Conservation (phyloP, 805 yeast genomes). For the Metahyphopichia silvanorum region DNA sequence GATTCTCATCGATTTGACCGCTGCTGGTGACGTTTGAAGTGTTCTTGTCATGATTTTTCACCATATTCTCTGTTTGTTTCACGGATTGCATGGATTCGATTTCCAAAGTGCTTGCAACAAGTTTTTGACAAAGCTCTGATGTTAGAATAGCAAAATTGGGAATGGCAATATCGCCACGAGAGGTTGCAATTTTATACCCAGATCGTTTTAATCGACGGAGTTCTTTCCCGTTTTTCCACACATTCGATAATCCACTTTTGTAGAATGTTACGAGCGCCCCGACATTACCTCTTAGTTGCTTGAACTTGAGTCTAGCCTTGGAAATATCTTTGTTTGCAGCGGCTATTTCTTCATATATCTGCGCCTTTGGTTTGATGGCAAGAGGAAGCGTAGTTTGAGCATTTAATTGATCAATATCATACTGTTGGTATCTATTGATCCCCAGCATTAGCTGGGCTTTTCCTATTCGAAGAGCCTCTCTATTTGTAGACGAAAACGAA, state of each 20-base stretch:
- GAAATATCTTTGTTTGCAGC: constrained; percentile 12
- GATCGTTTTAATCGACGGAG: constrained; percentile 13
- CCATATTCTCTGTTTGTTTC: too few species aligned
- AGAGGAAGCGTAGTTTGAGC: constrained; percentile 29
- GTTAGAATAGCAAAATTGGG: too few species aligned
- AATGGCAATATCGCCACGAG: too few species aligned
- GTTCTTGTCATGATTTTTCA: too few species aligned
- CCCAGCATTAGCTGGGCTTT: too few species aligned
- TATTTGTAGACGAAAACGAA: too few species aligned
- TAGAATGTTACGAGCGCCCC: constrained; percentile 50
- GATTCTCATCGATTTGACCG: constrained; percentile 7
- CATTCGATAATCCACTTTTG: constrained; percentile 52
- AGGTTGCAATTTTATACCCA: constrained; percentile 15
- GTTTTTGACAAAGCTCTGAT: too few species aligned
- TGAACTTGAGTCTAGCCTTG: constrained; percentile 17
- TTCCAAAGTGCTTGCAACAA: too few species aligned
- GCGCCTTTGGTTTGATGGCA: constrained; percentile 20
- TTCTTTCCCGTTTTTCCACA: constrained; percentile 43
- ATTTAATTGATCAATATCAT: constrained; percentile 21
- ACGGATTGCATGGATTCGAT: too few species aligned
- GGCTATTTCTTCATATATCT: constrained; percentile 22
- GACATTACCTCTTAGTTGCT: constrained; percentile 44
- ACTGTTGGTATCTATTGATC: too few species aligned
- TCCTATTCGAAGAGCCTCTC: too few species aligned
- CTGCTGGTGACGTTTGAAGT: constrained; percentile 6